These are phyloP conservation scores for Fomitopsis serialis DNA, from an alignment of 768 basidiomycete genomes.

Conservation along the genomic window DNA sequence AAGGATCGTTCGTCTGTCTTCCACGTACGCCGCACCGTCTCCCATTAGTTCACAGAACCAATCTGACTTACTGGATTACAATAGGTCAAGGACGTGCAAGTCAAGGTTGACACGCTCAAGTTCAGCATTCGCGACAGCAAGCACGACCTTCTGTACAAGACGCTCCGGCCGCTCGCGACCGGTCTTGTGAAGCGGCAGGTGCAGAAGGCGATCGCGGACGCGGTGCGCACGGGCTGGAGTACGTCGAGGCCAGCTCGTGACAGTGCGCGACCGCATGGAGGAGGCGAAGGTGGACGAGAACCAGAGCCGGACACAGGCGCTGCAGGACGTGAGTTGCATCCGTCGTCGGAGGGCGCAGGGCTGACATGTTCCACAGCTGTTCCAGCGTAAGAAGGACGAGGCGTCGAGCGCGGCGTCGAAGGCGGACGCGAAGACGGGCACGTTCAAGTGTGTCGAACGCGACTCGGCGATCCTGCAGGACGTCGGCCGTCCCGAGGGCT, in stretches of 20 bases:
- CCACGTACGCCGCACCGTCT: no score
- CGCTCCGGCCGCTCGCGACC: conserved; percentile 72
- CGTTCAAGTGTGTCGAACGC: conserved; percentile 67
- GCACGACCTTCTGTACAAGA: conserved; percentile 86
- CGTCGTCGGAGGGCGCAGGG: neutral
- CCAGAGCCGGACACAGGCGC: conserved; percentile 39
- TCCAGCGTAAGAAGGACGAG: conserved; percentile 53
- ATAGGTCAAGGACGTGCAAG: conserved; percentile 61
- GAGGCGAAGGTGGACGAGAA: conserved; percentile 48
- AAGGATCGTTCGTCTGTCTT: conserved; percentile 64
- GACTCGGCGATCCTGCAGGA: conserved; percentile 57
- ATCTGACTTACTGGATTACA: no score
- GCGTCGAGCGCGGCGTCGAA: conserved; percentile 37
- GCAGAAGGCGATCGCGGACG: conserved; percentile 54
- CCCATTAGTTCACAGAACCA: no score
- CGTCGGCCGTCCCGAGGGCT: conserved; percentile 63
- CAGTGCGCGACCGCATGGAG: conserved; percentile 77
- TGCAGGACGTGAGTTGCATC: conserved; percentile 53
- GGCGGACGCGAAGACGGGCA: conserved; percentile 74
- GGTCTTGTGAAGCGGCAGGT: conserved; percentile 78
- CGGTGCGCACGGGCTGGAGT: conserved; percentile 80
- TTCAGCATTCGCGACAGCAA: conserved; percentile 90
- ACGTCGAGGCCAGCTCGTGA: conserved; percentile 86
- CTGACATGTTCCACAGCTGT: conserved; percentile 35
- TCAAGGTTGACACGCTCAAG: conserved; percentile 84